Evolutionary conservation across 1,284 basidiomycete species (phyloP).

Genomic region (Sporisorium scitamineum): DNA sequence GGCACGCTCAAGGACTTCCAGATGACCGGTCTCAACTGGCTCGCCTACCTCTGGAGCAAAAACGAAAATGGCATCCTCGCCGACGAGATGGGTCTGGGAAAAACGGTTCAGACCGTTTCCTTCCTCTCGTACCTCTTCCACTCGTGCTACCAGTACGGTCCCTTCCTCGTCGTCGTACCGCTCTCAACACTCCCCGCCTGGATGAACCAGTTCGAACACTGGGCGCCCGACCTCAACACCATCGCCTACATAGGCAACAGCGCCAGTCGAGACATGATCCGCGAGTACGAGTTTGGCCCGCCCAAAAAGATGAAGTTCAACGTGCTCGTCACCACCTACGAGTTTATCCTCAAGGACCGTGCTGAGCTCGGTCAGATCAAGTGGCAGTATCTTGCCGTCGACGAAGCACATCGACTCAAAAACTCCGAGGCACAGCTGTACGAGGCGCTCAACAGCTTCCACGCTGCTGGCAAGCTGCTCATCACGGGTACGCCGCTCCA

Average conservation of each 20-base stretch:
- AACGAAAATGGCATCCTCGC: conserved; percentile 97
- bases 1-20: conserved; percentile 97
- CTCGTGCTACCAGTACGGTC: conserved; percentile 87
- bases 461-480: conserved; percentile 88
- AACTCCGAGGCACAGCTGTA: conserved; percentile 98
- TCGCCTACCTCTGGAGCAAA: conserved; percentile 93
- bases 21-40: conserved; percentile 96
- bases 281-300: conserved; percentile 89
- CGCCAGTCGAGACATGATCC: conserved; percentile 79
- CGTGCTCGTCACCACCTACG: conserved; percentile 95
- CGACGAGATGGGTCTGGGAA: conserved; percentile 99
- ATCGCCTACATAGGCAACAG: conserved; percentile 97
- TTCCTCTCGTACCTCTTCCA: conserved; percentile 97
- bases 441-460: conserved; percentile 90
- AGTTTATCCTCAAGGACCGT: conserved; percentile 99
- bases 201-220: conserved; percentile 95
- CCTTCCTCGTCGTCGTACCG: conserved; percentile 97
- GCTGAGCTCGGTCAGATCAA: conserved; percentile 89
- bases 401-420: conserved; percentile 98
- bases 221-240: conserved; percentile 88
- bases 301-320: conserved; percentile 87
- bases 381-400: conserved; percentile 99
- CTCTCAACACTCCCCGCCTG: conserved; percentile 98
- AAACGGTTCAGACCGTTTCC: conserved; percentile 96
- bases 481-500: conserved; percentile 99